These are phyloP conservation scores for Rhodotorula sp. DNA, from an alignment of 1,284 basidiomycete species.

Conservation along the genomic window DNA sequence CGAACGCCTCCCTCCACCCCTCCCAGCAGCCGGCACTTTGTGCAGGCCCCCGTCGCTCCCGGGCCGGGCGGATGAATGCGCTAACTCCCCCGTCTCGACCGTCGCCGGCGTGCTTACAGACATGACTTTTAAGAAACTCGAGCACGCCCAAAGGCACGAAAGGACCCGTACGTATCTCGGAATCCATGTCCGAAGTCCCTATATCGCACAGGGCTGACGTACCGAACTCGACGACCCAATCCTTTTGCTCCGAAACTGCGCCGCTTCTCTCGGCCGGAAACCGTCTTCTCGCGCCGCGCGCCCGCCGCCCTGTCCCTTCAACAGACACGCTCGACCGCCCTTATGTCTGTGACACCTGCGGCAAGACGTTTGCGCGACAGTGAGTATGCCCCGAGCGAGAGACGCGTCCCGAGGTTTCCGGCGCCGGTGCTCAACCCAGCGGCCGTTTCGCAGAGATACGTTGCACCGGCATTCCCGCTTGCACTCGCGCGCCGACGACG, in stretches of 20 bases:
- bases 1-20: neutral
- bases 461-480: constrained; percentile 38
- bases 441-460: constrained; percentile 30
- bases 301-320: neutral
- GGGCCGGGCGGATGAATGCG: neutral
- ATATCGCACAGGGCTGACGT: too few species aligned
- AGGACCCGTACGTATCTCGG: constrained; percentile 29
- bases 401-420: too few species aligned
- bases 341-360: constrained; percentile 30
- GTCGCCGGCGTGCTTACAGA: neutral
- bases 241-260: too few species aligned
- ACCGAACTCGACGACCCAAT: too few species aligned
- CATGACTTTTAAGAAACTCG: constrained; percentile 37
- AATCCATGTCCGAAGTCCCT: too few species aligned
- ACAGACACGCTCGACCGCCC: constrained; percentile 38
- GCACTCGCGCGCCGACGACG: constrained; percentile 32
- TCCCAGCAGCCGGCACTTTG: too few species aligned
- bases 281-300: neutral
- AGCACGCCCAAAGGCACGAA: constrained; percentile 39
- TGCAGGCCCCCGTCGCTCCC: too few species aligned
- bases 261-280: neutral
- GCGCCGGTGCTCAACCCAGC: neutral
- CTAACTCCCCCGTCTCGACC: neutral
- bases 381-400: constrained; percentile 8
- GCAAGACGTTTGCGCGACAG: constrained; percentile 41